Evolutionary conservation across 176 grass and related monocot species (phyloP).

Genomic region (Panicum miliaceum): DNA sequence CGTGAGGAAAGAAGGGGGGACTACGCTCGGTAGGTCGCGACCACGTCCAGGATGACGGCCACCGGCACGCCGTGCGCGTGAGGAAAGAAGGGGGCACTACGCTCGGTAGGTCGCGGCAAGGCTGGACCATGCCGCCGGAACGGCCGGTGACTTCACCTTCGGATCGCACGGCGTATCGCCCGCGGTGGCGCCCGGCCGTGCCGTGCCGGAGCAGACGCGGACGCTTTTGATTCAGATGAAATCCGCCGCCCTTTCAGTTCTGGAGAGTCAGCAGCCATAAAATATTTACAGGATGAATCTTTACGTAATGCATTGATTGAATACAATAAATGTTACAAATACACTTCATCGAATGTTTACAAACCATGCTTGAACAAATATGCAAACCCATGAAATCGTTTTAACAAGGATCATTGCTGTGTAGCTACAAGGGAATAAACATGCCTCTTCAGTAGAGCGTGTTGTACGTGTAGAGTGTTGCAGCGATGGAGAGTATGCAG

Average conservation of each 20-base stretch:
- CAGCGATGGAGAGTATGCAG: slow-evolving; percentile 66
- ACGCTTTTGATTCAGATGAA: background rate
- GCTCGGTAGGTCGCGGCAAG: background rate
- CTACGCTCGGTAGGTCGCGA: background rate
- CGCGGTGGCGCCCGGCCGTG: background rate
- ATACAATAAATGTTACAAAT: background rate
- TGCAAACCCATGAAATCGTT: background rate
- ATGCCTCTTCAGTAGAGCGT: slow-evolving; percentile 64
- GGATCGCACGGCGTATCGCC: background rate
- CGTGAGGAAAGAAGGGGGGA: slow-evolving; percentile 53
- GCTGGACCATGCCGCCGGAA: slow-evolving; percentile 20
- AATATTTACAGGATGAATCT: background rate
- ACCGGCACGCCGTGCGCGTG: slow-evolving; percentile 42
- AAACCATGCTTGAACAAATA: background rate
- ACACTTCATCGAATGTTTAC: background rate
- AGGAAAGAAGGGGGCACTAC: slow-evolving; percentile 44
- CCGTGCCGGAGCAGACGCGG: background rate
- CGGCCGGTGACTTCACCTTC: slow-evolving; percentile 15
- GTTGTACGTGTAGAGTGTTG: slow-evolving; percentile 83
- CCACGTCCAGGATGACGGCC: background rate
- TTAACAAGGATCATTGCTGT: background rate
- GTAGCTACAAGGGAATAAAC: background rate
- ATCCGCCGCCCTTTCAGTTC: background rate
- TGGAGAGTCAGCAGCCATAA: no score
- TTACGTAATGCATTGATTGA: background rate